A percentile compares a stretch with the other conserved stretches of the same genome.
phyloP scores from a whole-genome alignment of 2,329 filamentous ascomycete species.

The Alternaria novae-zelandiae region DNA sequence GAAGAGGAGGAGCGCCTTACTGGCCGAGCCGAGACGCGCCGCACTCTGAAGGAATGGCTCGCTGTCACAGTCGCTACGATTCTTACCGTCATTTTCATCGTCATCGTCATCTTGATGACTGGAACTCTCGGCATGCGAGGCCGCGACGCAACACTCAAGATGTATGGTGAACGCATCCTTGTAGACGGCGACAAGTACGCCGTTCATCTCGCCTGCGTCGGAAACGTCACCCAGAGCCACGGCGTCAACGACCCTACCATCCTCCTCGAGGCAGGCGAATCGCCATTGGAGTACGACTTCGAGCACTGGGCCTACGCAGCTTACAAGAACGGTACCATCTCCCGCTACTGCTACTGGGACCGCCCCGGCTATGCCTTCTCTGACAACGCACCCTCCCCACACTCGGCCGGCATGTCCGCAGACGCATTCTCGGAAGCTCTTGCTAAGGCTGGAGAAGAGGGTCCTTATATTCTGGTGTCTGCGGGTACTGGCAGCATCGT shows the following conservation, averaged over 20 bases:
- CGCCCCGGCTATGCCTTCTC: constrained; percentile 87
- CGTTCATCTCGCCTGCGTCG: constrained; percentile 84
- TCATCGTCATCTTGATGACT: constrained; percentile 76
- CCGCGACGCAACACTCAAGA: constrained; percentile 74
- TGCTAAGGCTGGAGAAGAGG: constrained; percentile 77
- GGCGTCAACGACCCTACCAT: constrained; percentile 75
- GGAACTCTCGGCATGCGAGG: constrained; percentile 80
- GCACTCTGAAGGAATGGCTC: constrained; percentile 82
- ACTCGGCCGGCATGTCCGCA: constrained; percentile 90
- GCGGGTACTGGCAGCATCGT: constrained; percentile 89
- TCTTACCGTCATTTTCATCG: constrained; percentile 70
- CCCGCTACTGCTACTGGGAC: constrained; percentile 93
- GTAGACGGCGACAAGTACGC: constrained; percentile 87
- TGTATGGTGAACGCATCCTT: constrained; percentile 76
- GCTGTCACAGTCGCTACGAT: constrained; percentile 78
- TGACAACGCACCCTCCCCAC: constrained; percentile 91
- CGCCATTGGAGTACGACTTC: constrained; percentile 78
- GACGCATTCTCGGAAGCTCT: constrained; percentile 89
- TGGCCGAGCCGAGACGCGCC: constrained; percentile 82
- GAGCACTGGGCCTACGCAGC: constrained; percentile 80
- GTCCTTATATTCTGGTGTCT: constrained; percentile 87
- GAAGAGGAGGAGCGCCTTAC: constrained; percentile 94
- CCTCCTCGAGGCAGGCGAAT: constrained; percentile 82
- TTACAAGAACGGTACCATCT: constrained; percentile 79
- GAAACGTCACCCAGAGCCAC: constrained; percentile 65